phyloP scores from a whole-genome alignment of 2,329 filamentous ascomycete genomes.

The Penicillium sp. region DNA sequence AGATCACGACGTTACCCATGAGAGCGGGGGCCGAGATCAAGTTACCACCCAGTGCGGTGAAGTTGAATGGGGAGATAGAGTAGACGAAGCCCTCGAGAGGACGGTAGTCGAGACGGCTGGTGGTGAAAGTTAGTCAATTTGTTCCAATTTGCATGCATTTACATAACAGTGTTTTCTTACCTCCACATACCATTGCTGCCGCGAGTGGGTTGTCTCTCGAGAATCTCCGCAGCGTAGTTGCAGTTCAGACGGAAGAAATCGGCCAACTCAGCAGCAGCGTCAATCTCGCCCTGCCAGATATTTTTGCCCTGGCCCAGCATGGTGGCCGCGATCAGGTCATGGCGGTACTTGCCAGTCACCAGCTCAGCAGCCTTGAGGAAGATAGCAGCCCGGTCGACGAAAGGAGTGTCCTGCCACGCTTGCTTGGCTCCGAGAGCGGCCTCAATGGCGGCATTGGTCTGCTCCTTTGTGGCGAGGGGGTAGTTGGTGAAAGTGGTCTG shows the following conservation, averaged over 20 bases:
- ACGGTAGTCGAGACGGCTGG: slow-evolving; percentile 76
- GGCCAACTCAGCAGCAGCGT: slow-evolving; percentile 83
- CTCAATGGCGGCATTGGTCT: slow-evolving; percentile 78
- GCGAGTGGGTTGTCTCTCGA: slow-evolving; percentile 80
- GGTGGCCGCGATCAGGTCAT: slow-evolving; percentile 91
- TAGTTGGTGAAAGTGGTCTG: slow-evolving; percentile 73
- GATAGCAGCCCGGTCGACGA: slow-evolving; percentile 84
- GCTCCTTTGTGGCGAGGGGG: slow-evolving; percentile 73
- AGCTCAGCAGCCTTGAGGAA: slow-evolving; percentile 95
- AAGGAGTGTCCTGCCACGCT: slow-evolving; percentile 81
- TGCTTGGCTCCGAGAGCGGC: slow-evolving; percentile 80
- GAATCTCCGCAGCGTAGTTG: slow-evolving; percentile 85
- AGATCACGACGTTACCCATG: slow-evolving; percentile 92
- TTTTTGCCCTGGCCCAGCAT: slow-evolving; percentile 98
- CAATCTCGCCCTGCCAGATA: slow-evolving; percentile 95
- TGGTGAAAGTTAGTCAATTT: background rate
- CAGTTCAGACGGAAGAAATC: slow-evolving; percentile 73
- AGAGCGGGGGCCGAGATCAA: slow-evolving; percentile 80
- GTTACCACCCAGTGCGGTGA: slow-evolving; percentile 91
- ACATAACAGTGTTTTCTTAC: slow-evolving; percentile 37
- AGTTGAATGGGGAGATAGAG: slow-evolving; percentile 92
- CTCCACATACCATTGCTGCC: slow-evolving; percentile 88
- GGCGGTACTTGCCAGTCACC: slow-evolving; percentile 85
- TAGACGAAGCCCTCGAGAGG: slow-evolving; percentile 94
- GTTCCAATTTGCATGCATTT: background rate